Evolutionary conservation across 208 protist species (phyloP).

Genomic region (Leishmania aethiopica): DNA sequence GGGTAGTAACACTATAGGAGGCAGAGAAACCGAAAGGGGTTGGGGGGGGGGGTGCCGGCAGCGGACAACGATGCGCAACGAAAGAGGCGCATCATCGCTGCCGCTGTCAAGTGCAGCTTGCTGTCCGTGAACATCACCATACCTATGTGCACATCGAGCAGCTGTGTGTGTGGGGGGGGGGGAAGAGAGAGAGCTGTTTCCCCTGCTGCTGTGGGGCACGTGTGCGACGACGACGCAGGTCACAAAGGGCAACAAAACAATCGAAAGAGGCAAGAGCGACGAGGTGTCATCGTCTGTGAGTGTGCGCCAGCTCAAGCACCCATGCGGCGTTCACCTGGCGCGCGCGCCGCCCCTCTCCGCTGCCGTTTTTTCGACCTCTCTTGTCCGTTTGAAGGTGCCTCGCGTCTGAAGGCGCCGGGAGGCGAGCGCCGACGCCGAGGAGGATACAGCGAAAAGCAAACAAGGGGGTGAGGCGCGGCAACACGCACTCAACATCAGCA

Average conservation of each 20-base stretch:
- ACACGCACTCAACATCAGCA: background rate
- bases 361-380: background rate
- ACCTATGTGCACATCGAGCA: background rate
- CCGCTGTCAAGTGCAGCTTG: background rate
- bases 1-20: too few relatives aligned
- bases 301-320: background rate
- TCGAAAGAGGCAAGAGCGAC: background rate
- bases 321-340: background rate
- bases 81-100: background rate
- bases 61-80: too few relatives aligned
- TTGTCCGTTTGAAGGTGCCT: background rate
- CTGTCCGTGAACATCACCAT: background rate
- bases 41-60: background rate
- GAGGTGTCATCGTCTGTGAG: too few relatives aligned
- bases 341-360: background rate
- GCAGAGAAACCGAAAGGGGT: too few relatives aligned
- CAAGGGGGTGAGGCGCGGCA: background rate
- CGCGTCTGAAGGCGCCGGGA: background rate
- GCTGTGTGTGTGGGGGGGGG: background rate
- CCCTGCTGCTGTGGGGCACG: background rate
- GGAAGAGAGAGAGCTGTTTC: background rate
- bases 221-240: background rate
- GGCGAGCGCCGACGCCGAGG: background rate
- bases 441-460: background rate
- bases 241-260: too few relatives aligned